A percentile compares a stretch with the other conserved stretches of the same genome.
Conservation (phyloP, 2,329 filamentous ascomycete species). For the Whalleya microplaca region DNA sequence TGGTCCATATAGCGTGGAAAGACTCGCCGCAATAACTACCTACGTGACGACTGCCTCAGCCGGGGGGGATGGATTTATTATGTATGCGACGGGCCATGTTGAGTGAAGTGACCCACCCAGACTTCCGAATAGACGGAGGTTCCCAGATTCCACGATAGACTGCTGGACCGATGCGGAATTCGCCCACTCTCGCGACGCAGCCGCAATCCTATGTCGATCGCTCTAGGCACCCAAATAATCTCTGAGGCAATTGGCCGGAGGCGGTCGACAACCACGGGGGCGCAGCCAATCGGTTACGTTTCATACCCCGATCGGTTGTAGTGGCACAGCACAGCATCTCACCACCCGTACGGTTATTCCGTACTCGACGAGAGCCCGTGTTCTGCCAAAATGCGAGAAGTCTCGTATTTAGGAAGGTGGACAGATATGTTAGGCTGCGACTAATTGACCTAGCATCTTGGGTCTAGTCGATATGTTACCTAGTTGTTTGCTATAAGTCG, state of each 20-base stretch:
- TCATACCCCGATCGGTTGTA: neutral
- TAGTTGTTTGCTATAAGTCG: no score
- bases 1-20: neutral
- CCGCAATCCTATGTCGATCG: conserved; percentile 12
- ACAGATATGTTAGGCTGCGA: no score
- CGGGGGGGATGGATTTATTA: neutral
- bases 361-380: no score
- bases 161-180: neutral
- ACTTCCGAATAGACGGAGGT: neutral
- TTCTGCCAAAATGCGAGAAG: no score
- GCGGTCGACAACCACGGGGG: neutral
- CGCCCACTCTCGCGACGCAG: neutral
- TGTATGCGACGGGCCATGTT: neutral
- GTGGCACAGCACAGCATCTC: neutral
- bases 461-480: no score
- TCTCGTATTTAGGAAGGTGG: no score
- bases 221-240: conserved; percentile 27
- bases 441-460: no score
- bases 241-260: conserved; percentile 15
- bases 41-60: neutral
- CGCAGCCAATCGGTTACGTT: conserved; percentile 8
- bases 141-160: neutral
- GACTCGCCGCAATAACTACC: neutral
- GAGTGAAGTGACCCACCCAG: neutral
- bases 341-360: neutral